Conservation (phyloP, 1,139 yeast species). For the Taiozyma sp. region DNA sequence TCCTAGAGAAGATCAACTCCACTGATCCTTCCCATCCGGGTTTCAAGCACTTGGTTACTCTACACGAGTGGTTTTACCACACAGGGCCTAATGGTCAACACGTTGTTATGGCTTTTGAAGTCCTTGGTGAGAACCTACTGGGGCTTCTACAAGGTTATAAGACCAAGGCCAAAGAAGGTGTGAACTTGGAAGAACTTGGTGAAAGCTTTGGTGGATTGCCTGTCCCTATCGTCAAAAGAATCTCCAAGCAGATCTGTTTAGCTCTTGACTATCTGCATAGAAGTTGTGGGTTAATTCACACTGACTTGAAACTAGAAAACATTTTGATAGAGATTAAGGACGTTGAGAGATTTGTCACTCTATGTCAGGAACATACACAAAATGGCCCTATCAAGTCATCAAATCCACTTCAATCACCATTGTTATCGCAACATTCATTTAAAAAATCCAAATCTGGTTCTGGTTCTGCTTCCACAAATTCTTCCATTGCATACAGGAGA, state of each 20-base stretch:
- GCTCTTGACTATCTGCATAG: slow-evolving; percentile 80
- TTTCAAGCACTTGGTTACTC: slow-evolving; percentile 58
- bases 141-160: slow-evolving; percentile 62
- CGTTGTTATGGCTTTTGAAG: slow-evolving; percentile 87
- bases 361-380: slow-evolving; percentile 1
- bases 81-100: slow-evolving; percentile 78
- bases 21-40: slow-evolving; percentile 66
- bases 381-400: slow-evolving; percentile 24
- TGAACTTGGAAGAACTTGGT: slow-evolving; percentile 8
- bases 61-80: slow-evolving; percentile 72
- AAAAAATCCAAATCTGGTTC: neutral
- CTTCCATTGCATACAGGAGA: neutral
- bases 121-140: slow-evolving; percentile 73
- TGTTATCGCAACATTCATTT: slow-evolving; percentile 9
- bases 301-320: slow-evolving; percentile 88
- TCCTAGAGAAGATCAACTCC: slow-evolving; percentile 42
- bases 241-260: slow-evolving; percentile 68
- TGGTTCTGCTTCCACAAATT: too few relatives aligned
- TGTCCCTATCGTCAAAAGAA: slow-evolving; percentile 66
- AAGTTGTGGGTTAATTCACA: slow-evolving; percentile 85
- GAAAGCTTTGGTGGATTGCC: slow-evolving; percentile 59
- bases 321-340: slow-evolving; percentile 77
- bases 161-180: slow-evolving; percentile 21
- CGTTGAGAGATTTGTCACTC: slow-evolving; percentile 60
- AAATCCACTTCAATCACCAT: slow-evolving; percentile 35